Conservation (phyloP, 306 rosid species). For the Hippophae rhamnoides region DNA sequence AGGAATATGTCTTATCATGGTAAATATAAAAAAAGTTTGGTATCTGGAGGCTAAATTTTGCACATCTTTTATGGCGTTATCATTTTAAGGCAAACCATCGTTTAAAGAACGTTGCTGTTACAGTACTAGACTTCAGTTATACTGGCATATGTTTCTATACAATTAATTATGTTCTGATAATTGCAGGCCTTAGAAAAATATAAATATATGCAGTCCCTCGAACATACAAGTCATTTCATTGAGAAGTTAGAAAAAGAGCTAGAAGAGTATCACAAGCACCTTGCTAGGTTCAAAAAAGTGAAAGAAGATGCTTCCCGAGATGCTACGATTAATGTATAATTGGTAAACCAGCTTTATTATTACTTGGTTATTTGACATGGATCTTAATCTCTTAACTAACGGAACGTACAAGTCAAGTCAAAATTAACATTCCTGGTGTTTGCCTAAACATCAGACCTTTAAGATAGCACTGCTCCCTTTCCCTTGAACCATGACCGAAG, state of each 20-base stretch:
- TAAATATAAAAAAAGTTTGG: no score
- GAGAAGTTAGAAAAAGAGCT: constrained; percentile 82
- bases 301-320: neutral
- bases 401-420: no score
- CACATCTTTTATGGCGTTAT: no score
- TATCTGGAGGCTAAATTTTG: no score
- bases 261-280: constrained; percentile 51
- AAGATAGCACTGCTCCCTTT: no score
- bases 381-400: no score
- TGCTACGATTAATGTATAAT: neutral
- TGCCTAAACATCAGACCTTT: no score
- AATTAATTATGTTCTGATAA: constrained; percentile 10
- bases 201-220: constrained; percentile 61
- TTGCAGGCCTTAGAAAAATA: constrained; percentile 74
- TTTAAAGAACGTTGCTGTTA: neutral
- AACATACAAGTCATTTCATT: constrained; percentile 80
- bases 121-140: neutral
- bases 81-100: neutral
- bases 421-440: no score
- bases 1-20: no score
- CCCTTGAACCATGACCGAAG: no score
- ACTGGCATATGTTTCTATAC: neutral
- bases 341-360: neutral
- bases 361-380: neutral
- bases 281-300: constrained; percentile 33